A percentile compares a stretch with the other conserved stretches of the same genome.
Conservation (phyloP, 75 land plant species). For the Pinus tabuliformis region DNA sequence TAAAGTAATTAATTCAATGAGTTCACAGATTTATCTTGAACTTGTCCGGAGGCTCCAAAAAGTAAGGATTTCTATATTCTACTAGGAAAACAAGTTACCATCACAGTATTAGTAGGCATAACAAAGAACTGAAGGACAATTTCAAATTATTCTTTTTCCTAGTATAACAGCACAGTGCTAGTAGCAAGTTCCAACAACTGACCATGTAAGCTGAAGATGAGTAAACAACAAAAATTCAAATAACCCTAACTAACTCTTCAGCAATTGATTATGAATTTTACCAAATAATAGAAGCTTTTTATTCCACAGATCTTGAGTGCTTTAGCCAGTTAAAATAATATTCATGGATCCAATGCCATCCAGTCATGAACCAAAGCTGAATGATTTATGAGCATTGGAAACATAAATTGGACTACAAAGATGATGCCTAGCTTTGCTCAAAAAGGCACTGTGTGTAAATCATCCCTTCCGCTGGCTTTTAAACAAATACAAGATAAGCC, state of each 20-base stretch:
- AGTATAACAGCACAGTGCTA: background rate
- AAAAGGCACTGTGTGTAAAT: background rate
- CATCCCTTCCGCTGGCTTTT: background rate
- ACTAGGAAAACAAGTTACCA: background rate
- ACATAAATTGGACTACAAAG: slow-evolving; percentile 2
- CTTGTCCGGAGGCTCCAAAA: background rate
- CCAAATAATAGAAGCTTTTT: background rate
- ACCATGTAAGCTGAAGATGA: background rate
- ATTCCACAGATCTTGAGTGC: background rate
- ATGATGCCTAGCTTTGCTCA: background rate
- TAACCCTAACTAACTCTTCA: background rate
- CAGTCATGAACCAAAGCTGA: background rate
- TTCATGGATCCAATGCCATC: background rate
- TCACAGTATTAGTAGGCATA: background rate
- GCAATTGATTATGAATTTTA: background rate
- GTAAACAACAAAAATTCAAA: background rate
- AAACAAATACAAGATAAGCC: background rate
- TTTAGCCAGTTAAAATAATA: background rate
- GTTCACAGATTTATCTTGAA: background rate
- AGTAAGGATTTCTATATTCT: background rate
- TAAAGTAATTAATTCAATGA: background rate
- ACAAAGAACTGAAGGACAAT: background rate
- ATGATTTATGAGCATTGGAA: background rate
- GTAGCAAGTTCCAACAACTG: background rate
- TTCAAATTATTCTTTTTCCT: background rate